Evolutionary conservation across 2,329 filamentous ascomycete species (phyloP), one percentile per base, ranked within the genome.

Genomic region (Parafenestella ontariensis): DNA sequence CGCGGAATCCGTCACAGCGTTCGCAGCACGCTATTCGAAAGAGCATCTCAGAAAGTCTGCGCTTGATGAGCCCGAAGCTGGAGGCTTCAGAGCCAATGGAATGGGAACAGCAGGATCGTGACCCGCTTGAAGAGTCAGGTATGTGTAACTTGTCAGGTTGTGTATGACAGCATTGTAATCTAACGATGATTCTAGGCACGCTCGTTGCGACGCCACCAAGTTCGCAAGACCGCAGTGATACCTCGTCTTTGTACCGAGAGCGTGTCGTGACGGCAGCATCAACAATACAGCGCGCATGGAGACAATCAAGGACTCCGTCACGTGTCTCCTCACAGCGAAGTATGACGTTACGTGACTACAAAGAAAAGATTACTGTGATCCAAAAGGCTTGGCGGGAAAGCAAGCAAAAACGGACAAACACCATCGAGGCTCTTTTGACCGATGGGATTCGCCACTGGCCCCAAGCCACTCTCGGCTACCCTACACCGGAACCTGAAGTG

Each of bases 331-430:
- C 58, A 10, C 46, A 56, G 43, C 58, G 45, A 46, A 46, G 61
- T 5, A 42, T 66, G 48, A 62, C 71, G 17, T 67, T 76, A 26
- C 66, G 66, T 41, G 75, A 76, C 33, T 77, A 76, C 66, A 76
- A 69, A 58, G 64, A 70, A 13, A 77, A 76, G 37, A 73, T 77
- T 15, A 73, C 66, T 2, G 43, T 76, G 11, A 71, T 77, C 5
- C 76, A 77, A 44, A 73, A 71, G 42, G 62, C 69, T 15, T 78
- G 75, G 75, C 65, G 75, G 45, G 60, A 74, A 52, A 69, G 66
- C 54, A 74, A 66, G 47, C 63, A 70, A 47, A 66, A 62, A 15
- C 65, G 62, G 15, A 58, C 62, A 18, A 65, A 62, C 49, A 72
- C 70, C 17, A 66, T 75, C 17, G 64, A 67, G 42, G 70, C 72